These are phyloP conservation scores for Cnidoscolus chayamansa DNA, from an alignment of 441 rosid genomes.

Conservation along the genomic window DNA sequence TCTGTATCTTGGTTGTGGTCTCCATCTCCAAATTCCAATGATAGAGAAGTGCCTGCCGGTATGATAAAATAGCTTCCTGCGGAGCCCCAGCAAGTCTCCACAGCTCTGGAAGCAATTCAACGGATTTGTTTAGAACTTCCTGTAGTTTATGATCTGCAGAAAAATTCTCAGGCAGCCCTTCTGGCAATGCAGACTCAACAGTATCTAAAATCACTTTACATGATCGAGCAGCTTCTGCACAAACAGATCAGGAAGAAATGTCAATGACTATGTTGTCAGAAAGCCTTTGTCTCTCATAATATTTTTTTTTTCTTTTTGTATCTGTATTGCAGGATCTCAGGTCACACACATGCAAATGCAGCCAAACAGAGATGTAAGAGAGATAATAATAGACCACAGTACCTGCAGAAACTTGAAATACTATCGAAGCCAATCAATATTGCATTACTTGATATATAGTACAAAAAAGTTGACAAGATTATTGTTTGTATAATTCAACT, in stretches of 20 bases:
- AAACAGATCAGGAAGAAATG: conserved; percentile 22
- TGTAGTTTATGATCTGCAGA: conserved; percentile 56
- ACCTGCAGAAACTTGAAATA: neutral
- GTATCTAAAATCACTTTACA: conserved; percentile 78
- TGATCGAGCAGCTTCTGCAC: conserved; percentile 81
- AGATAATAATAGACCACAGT: neutral
- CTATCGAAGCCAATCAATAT: conserved; percentile 1
- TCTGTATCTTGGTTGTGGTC: conserved; percentile 58
- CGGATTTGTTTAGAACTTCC: conserved; percentile 65
- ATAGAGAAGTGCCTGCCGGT: conserved; percentile 63
- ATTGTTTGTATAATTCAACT: neutral
- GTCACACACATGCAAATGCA: neutral
- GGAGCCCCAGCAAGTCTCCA: conserved; percentile 65
- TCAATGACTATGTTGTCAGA: conserved; percentile 15
- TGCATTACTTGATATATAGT: neutral
- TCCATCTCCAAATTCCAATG: conserved; percentile 67
- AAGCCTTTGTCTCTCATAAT: conserved; percentile 2
- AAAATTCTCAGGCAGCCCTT: conserved; percentile 61
- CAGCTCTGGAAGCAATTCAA: conserved; percentile 77
- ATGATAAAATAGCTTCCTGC: conserved; percentile 62
- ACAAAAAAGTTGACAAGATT: neutral
- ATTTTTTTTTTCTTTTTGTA: neutral
- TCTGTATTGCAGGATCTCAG: neutral
- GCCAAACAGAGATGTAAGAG: neutral
- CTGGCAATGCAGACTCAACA: conserved; percentile 69